Evolutionary conservation across 1,284 basidiomycete species (phyloP).

Genomic region (Garcileccinum viscosum): DNA sequence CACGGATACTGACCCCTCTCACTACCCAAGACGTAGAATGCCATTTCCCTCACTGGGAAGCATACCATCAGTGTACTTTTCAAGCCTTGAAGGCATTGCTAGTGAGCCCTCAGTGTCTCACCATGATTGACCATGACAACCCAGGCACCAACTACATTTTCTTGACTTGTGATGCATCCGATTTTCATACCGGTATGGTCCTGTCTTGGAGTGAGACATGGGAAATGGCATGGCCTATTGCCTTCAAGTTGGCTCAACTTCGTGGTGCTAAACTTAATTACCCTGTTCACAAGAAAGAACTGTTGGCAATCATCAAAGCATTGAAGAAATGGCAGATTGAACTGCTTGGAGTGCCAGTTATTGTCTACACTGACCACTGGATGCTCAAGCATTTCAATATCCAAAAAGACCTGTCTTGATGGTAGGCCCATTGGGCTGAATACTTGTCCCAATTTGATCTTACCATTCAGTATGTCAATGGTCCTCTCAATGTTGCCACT

Average conservation of each 20-base stretch:
- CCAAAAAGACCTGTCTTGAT: too few species aligned
- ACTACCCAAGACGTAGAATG: background rate
- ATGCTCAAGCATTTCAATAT: too few species aligned
- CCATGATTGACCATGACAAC: slow-evolving; percentile 35
- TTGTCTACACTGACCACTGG: background rate
- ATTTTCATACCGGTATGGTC: background rate
- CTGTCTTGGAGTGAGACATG: background rate
- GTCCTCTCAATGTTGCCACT: too few species aligned
- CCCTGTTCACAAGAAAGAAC: background rate
- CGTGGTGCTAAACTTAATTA: background rate
- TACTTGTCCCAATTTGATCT: too few species aligned
- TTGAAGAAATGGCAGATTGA: background rate
- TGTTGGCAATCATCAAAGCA: background rate
- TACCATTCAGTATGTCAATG: too few species aligned
- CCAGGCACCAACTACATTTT: background rate
- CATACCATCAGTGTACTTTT: slow-evolving; percentile 39
- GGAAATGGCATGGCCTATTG: background rate
- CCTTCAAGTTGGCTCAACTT: background rate
- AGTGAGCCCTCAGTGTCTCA: slow-evolving; percentile 22
- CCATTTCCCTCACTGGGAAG: slow-evolving; percentile 39
- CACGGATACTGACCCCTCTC: background rate
- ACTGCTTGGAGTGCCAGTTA: background rate
- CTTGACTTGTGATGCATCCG: background rate
- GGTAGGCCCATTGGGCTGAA: too few species aligned
- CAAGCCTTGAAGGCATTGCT: slow-evolving; percentile 45